These are phyloP conservation scores for Punica granatum DNA, from an alignment of 345 rosid species.

Conservation along the genomic window DNA sequence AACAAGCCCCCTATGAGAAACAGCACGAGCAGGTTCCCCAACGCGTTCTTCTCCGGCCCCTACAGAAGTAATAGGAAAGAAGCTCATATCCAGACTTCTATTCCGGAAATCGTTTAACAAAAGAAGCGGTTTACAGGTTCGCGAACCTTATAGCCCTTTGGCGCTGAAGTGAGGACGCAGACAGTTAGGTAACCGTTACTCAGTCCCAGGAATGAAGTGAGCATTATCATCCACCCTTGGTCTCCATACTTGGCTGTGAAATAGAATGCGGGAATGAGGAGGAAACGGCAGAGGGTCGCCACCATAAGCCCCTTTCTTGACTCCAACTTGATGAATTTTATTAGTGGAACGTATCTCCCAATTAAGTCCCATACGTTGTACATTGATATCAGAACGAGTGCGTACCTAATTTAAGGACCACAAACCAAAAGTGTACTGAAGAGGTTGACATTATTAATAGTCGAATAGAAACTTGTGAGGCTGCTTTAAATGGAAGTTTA, in stretches of 20 bases:
- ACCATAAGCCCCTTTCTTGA: conserved; percentile 47
- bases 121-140: not conserved
- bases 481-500: conserved; percentile 17
- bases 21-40: conserved; percentile 55
- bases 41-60: conserved; percentile 72
- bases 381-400: conserved; percentile 64
- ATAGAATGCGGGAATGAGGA: conserved; percentile 67
- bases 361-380: conserved; percentile 59
- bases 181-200: conserved; percentile 70
- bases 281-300: conserved; percentile 38
- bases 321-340: conserved; percentile 36
- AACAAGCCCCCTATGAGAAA: conserved; percentile 49
- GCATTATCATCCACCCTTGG: conserved; percentile 84
- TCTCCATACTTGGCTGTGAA: conserved; percentile 66
- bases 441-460: not conserved
- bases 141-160: conserved; percentile 70
- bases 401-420: conserved; percentile 38
- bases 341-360: conserved; percentile 52
- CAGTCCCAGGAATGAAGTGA: conserved; percentile 67
- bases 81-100: not conserved
- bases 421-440: not conserved
- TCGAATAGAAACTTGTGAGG: not conserved
- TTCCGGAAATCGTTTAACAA: not conserved
- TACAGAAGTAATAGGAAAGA: conserved; percentile 7
- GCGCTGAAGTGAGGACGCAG: conserved; percentile 67